Base-by-base conservation (phyloP, 345 rosid genomes). In the Erodium maritimum region DNA sequence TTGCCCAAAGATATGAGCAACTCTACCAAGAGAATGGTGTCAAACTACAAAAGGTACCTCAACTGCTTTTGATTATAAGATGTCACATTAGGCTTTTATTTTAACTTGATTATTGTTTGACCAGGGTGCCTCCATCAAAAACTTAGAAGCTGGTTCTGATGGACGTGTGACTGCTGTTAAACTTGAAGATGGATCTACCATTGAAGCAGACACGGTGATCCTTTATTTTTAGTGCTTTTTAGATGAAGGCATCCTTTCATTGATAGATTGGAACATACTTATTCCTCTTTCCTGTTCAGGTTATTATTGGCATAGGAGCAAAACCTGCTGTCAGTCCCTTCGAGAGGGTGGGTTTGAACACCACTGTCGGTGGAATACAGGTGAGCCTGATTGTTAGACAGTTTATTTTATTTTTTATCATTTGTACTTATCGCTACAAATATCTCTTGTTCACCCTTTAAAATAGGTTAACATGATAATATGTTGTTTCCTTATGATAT, bases 271-370 rank as follows among this genome's bases (percentile, higher is more conserved):
- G 14, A 37, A 51, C 9, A 4, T 48, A 45, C 5, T 25, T 52
- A 50, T 21, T 20, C 50, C 23, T 42, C 19, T 34, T 45, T 48
- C 34, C 48, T 65, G 17, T 69, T 62, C 81, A 88, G 98, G 77
- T 85, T 19, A 65, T 91, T 60, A 74, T 91, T 55, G 98, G 98
- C 20, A 86, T 91, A 69, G 96, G 96, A 73, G 96, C 95, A 50
- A 91, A 86, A 73, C 96, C 96, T 69, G 75, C 95, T 57, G 71
- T 83, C 10, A 58, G 89, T 58, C 87, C 94, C 62, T 91, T 91
- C 63, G 95, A 80, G 68, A 71, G 66, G 18, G 75, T 84, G 71
- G 76, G 87, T 18, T 68, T 88, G 71, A 86, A 88, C 67, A 50
- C 66, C 57, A 51, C 67, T 21, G 80, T 86, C 64, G 98, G 98